Evolutionary conservation across 306 rosid species (phyloP).

Genomic region (Castanea sativa): DNA sequence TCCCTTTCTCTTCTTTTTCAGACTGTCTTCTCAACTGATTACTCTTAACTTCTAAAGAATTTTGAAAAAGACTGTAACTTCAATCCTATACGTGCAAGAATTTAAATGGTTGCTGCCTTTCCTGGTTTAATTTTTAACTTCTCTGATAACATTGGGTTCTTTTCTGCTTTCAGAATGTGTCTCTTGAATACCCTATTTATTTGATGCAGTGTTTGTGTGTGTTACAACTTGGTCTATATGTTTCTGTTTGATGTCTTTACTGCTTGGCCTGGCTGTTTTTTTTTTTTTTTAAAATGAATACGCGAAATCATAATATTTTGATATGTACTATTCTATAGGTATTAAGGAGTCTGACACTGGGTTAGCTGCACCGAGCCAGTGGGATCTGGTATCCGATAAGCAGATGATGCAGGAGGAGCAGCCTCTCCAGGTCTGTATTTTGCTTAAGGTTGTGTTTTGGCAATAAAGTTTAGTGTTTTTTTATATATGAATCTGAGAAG

Average conservation of each 20-base stretch:
- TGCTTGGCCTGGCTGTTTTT: neutral
- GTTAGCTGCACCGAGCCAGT: slow-evolving; percentile 97
- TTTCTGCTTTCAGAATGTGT: neutral
- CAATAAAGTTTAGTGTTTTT: neutral
- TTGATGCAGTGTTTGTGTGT: neutral
- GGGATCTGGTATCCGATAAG: slow-evolving; percentile 99
- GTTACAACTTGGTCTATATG: neutral
- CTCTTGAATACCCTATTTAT: neutral
- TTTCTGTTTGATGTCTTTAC: neutral
- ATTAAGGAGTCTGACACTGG: slow-evolving; percentile 99
- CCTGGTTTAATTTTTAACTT: neutral
- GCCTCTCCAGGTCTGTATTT: slow-evolving; percentile 79
- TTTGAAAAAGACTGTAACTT: neutral
- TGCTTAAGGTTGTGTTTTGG: neutral
- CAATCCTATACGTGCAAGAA: neutral
- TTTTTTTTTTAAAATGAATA: neutral
- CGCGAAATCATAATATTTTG: slow-evolving; percentile 15
- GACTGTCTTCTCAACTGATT: neutral
- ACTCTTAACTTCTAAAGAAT: neutral
- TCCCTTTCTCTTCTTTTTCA: neutral
- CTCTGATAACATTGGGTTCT: neutral
- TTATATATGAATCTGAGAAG: slow-evolving; percentile 5
- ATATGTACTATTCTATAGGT: slow-evolving; percentile 40
- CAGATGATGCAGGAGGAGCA: slow-evolving; percentile 99
- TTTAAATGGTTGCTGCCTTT: neutral